Evolutionary conservation across 768 basidiomycete species (phyloP), one percentile per base, ranked within the genome.

Genomic region (Leccinum truebloodii): DNA sequence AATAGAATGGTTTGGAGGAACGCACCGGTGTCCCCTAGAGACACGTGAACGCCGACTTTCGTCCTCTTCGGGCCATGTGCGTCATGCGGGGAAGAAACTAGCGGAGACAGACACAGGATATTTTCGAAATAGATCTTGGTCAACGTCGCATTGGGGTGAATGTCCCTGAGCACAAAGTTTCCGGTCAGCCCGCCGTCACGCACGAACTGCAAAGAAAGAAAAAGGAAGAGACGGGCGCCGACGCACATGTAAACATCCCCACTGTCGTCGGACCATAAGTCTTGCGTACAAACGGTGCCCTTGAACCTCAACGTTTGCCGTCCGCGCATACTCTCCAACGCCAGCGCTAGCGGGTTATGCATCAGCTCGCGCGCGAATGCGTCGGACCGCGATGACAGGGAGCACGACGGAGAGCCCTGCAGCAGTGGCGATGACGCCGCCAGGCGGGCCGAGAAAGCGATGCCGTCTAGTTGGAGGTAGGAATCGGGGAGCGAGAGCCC

Each of bases 261-360:
- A 39, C 78, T 78, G 48, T 81, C 79, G 69, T 92, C 90, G 60
- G 85, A 69, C 75, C 82, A 87, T 0, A 89, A 67, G 55, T 87
- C 83, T 35, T 76, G 69, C 41, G 89, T 71, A 30, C 75, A 77
- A 18, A 83, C 79, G 0, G 78, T 77, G 3, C 84, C 87, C 53
- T 84, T 75, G 60, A 88, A 81, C 37, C 83, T 79, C 20, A 92
- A 73, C 26, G 82, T 81, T 0, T 86, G 87, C 22, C 89, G 75
- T 18, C 89, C 88, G 41, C 89, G 89, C 89, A 92, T 90, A 71
- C 85, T 89, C 73, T 92, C 90, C 54, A 92, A 70, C 0, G 88
- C 86, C 22, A 92, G 73, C 4, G 90, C 87, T 12, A 92, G 77
- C 0, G 86, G 85, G 63, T 88, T 90, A 62, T 87, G 77, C 22